A percentile compares a stretch with the other conserved stretches of the same genome.
phyloP scores from a whole-genome alignment of 176 grass and related monocot species.

The Panicum miliaceum region DNA sequence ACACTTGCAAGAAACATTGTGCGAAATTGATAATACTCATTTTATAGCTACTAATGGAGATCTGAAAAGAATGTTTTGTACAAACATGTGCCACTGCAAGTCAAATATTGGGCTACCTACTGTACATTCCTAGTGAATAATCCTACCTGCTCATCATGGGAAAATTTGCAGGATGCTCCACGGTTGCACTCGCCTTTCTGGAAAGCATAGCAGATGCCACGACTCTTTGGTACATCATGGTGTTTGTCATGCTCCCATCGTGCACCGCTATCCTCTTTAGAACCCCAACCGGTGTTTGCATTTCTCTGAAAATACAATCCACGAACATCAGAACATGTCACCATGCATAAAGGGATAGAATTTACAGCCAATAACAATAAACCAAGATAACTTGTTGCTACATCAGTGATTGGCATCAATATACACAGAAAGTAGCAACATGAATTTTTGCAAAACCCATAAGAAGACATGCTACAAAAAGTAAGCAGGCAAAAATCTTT shows the following conservation, averaged over 20 bases:
- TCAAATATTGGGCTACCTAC: not conserved
- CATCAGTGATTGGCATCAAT: not conserved
- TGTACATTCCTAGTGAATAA: not conserved
- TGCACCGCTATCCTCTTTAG: conserved; percentile 58
- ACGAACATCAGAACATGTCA: not conserved
- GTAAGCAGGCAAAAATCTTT: not conserved
- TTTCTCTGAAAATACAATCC: conserved; percentile 51
- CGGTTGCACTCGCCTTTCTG: conserved; percentile 90
- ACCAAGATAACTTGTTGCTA: not conserved
- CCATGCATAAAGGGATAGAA: not conserved
- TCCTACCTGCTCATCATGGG: conserved; percentile 77
- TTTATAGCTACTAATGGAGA: conserved; percentile 14
- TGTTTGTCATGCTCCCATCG: conserved; percentile 62
- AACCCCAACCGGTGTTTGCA: conserved; percentile 64
- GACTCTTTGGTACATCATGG: conserved; percentile 49
- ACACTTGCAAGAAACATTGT: conserved; percentile 7
- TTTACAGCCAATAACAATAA: conserved; percentile 10
- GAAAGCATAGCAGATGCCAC: conserved; percentile 87
- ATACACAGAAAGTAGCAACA: conserved; percentile 11
- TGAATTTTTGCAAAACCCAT: not conserved
- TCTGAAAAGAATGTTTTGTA: not conserved
- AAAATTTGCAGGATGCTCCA: conserved; percentile 81
- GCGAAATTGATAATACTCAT: not conserved
- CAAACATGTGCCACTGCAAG: not conserved
- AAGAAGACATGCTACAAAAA: not conserved